A percentile compares a stretch with the other conserved stretches of the same genome.
These are phyloP conservation scores for Singerocomus inundabilis DNA, from an alignment of 1,284 basidiomycete species.

Conservation along the genomic window DNA sequence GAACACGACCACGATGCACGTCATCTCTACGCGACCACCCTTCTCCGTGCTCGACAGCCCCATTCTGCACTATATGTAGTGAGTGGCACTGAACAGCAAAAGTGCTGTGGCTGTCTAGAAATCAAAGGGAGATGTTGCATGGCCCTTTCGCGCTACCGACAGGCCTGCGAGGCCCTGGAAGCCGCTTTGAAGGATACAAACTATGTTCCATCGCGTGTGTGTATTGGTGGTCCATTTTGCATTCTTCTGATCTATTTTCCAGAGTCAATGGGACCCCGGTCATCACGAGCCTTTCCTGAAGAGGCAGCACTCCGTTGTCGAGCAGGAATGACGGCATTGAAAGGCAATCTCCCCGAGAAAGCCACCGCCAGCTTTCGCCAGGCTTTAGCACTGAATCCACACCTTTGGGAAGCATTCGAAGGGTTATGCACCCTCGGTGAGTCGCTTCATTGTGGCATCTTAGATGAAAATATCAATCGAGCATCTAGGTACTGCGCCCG, in stretches of 20 bases:
- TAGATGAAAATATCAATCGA: conserved; percentile 17
- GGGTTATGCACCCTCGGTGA: conserved; percentile 82
- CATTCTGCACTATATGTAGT: conserved; percentile 78
- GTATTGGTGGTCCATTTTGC: conserved; percentile 11
- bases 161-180: conserved; percentile 71
- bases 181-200: conserved; percentile 50
- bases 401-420: conserved; percentile 93
- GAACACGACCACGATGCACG: conserved; percentile 74
- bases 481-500: conserved; percentile 57
- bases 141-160: conserved; percentile 65
- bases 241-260: conserved; percentile 18
- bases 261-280: conserved; percentile 53
- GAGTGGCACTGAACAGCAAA: conserved; percentile 52
- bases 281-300: conserved; percentile 57
- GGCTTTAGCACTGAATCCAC: conserved; percentile 73
- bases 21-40: conserved; percentile 79
- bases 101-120: conserved; percentile 75
- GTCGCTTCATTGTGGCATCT: conserved; percentile 24
- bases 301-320: conserved; percentile 67
- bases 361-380: conserved; percentile 72
- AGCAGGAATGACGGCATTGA: conserved; percentile 67
- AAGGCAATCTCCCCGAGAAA: conserved; percentile 71
- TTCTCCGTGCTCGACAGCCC: conserved; percentile 71
- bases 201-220: conserved; percentile 57
- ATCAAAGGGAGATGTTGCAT: conserved; percentile 79